Base-by-base conservation (phyloP, 129 eudicot genomes). In the Mikania micrantha region DNA sequence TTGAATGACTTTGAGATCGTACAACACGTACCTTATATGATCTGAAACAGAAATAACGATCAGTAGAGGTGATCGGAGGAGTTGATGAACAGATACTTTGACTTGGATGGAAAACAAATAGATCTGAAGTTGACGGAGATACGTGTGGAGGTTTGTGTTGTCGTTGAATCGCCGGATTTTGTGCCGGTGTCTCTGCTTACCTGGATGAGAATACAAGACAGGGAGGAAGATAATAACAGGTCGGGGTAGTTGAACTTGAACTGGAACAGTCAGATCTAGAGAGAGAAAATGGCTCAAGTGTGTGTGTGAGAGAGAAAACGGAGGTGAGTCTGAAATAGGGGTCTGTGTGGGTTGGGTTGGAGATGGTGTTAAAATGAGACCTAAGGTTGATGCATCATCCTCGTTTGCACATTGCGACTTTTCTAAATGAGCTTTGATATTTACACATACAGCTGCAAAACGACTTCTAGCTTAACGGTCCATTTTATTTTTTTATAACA, bases 241-340 rank as follows among this genome's bases (percentile, higher is more conserved):
- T 9, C n/a, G 17, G 35, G 27, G 38, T 34, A 36, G 82, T 49
- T 81, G 70, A 81, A 78, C 60, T 85, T 74, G 52, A n/a, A 73
- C 61, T 82, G 63, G 63, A 70, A 48, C 67, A 68, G 74, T 42
- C 69, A 68, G 73, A 67, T 52, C 49, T 4, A 42, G 72, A 74
- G 76, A 62, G 62, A 57, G 59, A 65, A 8, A 40, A 38, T 0
- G 42, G 42, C 42, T 59, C 17, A 7, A 60, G 56, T 64, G 40
- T 7, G 70, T 64, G 21, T 35, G 45, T 31, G 63, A 44, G 15
- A 60, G 70, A 49, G 76, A 53, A 38, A 71, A 54, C 27, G 41
- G 67, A 73, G 39, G 17, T 61, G 77, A 54, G 83, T 77, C 77
- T 13, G 38, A 73, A 70, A 36, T 35, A 32, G 36, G 28, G 56